Evolutionary conservation across 129 eudicot genomes (phyloP).

Genomic region (Flaveria sonorensis): DNA sequence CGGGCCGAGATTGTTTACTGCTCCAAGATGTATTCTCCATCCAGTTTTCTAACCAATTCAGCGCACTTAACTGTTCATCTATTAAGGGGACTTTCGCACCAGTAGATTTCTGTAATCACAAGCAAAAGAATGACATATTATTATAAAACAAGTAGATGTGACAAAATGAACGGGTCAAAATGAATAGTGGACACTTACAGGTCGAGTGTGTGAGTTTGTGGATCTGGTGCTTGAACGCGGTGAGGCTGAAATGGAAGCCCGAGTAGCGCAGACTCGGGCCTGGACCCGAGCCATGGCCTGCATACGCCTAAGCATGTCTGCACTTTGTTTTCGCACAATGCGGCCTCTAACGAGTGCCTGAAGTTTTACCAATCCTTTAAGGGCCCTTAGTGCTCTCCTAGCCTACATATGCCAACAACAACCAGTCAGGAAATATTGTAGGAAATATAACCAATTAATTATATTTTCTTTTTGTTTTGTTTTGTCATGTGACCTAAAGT

Average conservation of each 20-base stretch:
- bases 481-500: too few relatives aligned
- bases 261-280: constrained; percentile 76
- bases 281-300: constrained; percentile 96
- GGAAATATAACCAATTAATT: not conserved
- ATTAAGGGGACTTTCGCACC: constrained; percentile 24
- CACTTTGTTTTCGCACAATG: constrained; percentile 84
- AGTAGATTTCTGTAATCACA: constrained; percentile 47
- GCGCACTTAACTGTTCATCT: constrained; percentile 26
- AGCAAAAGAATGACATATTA: not conserved
- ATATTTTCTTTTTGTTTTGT: not conserved
- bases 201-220: constrained; percentile 42
- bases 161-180: not conserved
- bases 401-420: constrained; percentile 50
- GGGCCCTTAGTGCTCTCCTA: constrained; percentile 80
- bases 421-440: not conserved
- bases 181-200: constrained; percentile 40
- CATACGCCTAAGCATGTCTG: constrained; percentile 87
- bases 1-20: constrained; percentile 43
- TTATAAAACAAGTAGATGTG: too few relatives aligned
- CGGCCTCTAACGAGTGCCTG: constrained; percentile 94
- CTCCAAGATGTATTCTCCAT: constrained; percentile 63
- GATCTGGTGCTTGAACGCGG: constrained; percentile 48
- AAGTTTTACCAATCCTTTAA: constrained; percentile 83
- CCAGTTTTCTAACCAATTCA: constrained; percentile 69
- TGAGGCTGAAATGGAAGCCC: constrained; percentile 52